Evolutionary conservation across 257 asterid genomes (phyloP).

Genomic region (Penstemon barbatus): DNA sequence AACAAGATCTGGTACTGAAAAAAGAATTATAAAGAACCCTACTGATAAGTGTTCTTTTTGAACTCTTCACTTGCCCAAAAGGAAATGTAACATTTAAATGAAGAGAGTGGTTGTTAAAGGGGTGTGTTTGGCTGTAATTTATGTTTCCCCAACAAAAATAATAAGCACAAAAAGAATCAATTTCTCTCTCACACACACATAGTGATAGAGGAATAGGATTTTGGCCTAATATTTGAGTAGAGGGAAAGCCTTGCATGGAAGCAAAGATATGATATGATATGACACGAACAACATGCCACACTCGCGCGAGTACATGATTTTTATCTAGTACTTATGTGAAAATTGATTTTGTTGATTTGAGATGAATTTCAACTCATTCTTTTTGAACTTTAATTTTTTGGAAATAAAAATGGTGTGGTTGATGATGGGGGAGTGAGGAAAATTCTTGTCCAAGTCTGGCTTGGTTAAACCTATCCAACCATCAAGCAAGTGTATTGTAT

Average conservation of each 20-base stretch:
- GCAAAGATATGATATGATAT: constrained; percentile 40
- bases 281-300: constrained; percentile 28
- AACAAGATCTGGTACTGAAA: constrained; percentile 35
- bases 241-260: constrained; percentile 60
- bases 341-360: neutral
- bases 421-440: too few species aligned
- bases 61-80: constrained; percentile 32
- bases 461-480: too few species aligned
- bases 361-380: too few species aligned
- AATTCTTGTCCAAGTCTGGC: too few species aligned
- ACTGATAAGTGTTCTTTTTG: neutral
- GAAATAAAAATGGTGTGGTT: too few species aligned
- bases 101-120: constrained; percentile 41
- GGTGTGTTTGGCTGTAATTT: constrained; percentile 35
- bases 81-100: constrained; percentile 22
- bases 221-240: constrained; percentile 17
- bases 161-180: neutral
- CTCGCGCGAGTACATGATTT: constrained; percentile 28
- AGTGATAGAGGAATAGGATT: neutral
- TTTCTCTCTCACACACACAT: constrained; percentile 8
- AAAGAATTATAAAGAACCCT: neutral
- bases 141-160: constrained; percentile 19
- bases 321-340: constrained; percentile 5
- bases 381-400: too few species aligned
- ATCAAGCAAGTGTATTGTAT: too few species aligned